Evolutionary conservation across 441 rosid genomes (phyloP).

Genomic region (Viola pubescens): DNA sequence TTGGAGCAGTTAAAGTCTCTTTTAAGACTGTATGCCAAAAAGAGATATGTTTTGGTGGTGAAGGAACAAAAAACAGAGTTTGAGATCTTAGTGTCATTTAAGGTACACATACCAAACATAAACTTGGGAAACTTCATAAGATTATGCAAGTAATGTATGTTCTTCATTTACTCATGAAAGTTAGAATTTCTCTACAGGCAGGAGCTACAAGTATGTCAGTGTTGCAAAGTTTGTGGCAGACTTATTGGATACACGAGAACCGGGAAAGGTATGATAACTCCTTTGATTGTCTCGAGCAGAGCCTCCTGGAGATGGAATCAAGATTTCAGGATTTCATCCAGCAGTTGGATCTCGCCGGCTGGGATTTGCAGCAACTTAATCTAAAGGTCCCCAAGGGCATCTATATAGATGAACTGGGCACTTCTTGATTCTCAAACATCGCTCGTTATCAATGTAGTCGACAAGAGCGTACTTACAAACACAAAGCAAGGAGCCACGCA

Average conservation of each 20-base stretch:
- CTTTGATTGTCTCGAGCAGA: slow-evolving; percentile 39
- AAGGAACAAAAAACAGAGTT: slow-evolving; percentile 35
- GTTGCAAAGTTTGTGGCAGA: slow-evolving; percentile 77
- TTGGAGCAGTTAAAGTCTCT: slow-evolving; percentile 48
- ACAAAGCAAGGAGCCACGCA: no score
- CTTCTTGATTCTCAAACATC: slow-evolving; percentile 17
- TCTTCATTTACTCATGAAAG: not conserved
- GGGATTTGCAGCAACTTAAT: slow-evolving; percentile 59
- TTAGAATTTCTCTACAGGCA: slow-evolving; percentile 35
- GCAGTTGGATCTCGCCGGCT: slow-evolving; percentile 59
- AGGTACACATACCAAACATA: slow-evolving; percentile 35
- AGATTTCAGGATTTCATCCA: slow-evolving; percentile 58
- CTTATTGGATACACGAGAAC: slow-evolving; percentile 68
- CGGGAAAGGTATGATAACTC: slow-evolving; percentile 26
- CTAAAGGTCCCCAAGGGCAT: slow-evolving; percentile 57
- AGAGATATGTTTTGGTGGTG: slow-evolving; percentile 60
- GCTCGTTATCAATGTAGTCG: no score
- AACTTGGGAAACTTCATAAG: no score
- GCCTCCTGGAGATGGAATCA: slow-evolving; percentile 51
- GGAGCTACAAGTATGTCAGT: slow-evolving; percentile 72
- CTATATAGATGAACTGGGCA: slow-evolving; percentile 36
- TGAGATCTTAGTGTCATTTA: slow-evolving; percentile 63
- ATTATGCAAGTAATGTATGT: not conserved
- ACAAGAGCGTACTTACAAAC: no score
- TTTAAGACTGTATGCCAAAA: slow-evolving; percentile 47